Evolutionary conservation across 768 basidiomycete genomes (phyloP).

Genomic region (Kwoniella botswanensis): DNA sequence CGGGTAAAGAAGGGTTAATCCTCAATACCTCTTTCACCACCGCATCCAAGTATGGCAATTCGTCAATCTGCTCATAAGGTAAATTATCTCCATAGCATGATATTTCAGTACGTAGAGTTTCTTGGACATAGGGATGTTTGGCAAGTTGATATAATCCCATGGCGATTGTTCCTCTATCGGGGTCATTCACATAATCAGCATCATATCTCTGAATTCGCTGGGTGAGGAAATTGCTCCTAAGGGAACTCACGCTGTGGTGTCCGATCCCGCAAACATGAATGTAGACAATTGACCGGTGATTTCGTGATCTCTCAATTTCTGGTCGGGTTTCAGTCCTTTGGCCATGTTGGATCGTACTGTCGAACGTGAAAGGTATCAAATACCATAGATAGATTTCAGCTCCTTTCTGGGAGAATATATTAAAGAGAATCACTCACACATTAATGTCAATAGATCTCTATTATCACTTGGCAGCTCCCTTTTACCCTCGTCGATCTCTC

Average conservation of each 20-base stretch:
- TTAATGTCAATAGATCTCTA: constrained; percentile 34
- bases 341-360: constrained; percentile 32
- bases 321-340: constrained; percentile 21
- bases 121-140: constrained; percentile 22
- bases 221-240: no score
- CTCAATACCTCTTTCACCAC: constrained; percentile 37
- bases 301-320: constrained; percentile 35
- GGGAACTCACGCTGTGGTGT: constrained; percentile 27
- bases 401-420: no score
- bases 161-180: constrained; percentile 28
- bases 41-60: constrained; percentile 36
- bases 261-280: constrained; percentile 43
- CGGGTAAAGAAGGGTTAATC: constrained; percentile 34
- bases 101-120: constrained; percentile 29
- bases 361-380: not conserved
- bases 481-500: constrained; percentile 33
- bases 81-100: constrained; percentile 29
- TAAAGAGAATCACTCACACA: constrained; percentile 24
- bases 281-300: constrained; percentile 38
- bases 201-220: no score
- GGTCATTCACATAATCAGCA: not conserved
- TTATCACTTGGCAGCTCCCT: constrained; percentile 13
- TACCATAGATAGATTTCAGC: no score
- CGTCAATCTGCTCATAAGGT: constrained; percentile 35
- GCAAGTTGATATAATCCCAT: constrained; percentile 32